Evolutionary conservation across 192 early-diverging fungal genomes (phyloP).

Genomic region (Coemansia sp.): DNA sequence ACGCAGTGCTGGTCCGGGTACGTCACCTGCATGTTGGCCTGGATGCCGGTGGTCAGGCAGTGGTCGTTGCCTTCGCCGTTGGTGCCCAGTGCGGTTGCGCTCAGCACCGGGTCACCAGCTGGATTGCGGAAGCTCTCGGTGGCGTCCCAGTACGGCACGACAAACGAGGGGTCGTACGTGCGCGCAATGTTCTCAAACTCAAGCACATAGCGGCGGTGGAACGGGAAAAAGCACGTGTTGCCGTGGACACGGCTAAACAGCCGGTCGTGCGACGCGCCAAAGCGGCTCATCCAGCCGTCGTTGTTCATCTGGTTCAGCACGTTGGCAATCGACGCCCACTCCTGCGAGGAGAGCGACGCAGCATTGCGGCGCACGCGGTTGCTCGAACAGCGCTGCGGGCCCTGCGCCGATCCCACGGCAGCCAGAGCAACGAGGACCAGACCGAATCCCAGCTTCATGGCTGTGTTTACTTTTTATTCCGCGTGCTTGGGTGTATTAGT

Average conservation of each 20-base stretch:
- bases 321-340: constrained; percentile 41
- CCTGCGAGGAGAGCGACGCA: constrained; percentile 30
- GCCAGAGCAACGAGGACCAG: constrained; percentile 29
- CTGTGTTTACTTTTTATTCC: not conserved
- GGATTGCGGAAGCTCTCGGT: constrained; percentile 43
- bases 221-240: constrained; percentile 48
- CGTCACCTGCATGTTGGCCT: constrained; percentile 41
- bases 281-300: constrained; percentile 33
- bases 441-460: constrained; percentile 34
- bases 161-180: constrained; percentile 39
- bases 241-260: constrained; percentile 41
- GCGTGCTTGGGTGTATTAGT: too few relatives aligned
- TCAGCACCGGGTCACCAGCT: constrained; percentile 25
- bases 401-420: constrained; percentile 22
- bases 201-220: constrained; percentile 49
- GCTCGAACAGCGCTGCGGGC: constrained; percentile 22
- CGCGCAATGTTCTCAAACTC: constrained; percentile 47
- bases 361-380: constrained; percentile 43
- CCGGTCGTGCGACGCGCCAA: constrained; percentile 39
- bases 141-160: constrained; percentile 51
- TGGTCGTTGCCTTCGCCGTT: constrained; percentile 21
- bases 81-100: constrained; percentile 20
- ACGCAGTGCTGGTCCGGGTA: constrained; percentile 49
- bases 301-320: constrained; percentile 38
- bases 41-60: constrained; percentile 39